Evolutionary conservation across 148 eudicot species (phyloP), one percentile per base, ranked within the genome.

Genomic region (Nepenthes mirabilis): DNA sequence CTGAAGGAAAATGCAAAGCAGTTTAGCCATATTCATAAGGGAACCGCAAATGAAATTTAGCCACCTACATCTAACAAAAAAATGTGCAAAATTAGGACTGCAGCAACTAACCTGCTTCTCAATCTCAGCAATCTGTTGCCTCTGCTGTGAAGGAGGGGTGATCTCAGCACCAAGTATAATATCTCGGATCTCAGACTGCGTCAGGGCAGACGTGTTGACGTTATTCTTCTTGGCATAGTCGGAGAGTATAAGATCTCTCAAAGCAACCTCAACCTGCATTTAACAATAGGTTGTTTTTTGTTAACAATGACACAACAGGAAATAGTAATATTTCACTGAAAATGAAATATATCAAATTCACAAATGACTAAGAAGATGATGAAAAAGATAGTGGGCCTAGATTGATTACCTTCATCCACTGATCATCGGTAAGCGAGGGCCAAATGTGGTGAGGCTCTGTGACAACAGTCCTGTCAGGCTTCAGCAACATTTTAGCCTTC

Each of bases 141-240:
- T 77, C 73, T 94, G 99, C 68, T 94, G 99, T 34, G 95, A 94
- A 7, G 97, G 97, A 33, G 97, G 99, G 48, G 99, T 89, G 47
- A 93, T 93, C 76, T 93, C 99, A 48, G 99, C 99, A 55, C 99
- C 99, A 72, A 93, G 99, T 13, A 94, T 94, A 14, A 94, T 86
- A 74, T 94, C 99, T 64, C 97, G 97, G 53, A 94, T 89, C 73
- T 94, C 99, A 57, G 99, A 94, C 37, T 89, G 95, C 5, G 99
- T 94, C 58, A 94, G 73, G 43, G 99, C 95, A 36, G 99, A 89
- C 7, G 99, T 94, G 68, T 87, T 94, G 62, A 94, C 99, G 61
- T 94, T 94, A 68, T 94, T 94, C 84, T 94, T 94, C 77, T 86
- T 94, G 60, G 99, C 99, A 75, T 94, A 93, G 67, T 93, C 97